Base-by-base conservation (phyloP, 2,329 filamentous ascomycete genomes). In the Sphaerulina vaccinii region DNA sequence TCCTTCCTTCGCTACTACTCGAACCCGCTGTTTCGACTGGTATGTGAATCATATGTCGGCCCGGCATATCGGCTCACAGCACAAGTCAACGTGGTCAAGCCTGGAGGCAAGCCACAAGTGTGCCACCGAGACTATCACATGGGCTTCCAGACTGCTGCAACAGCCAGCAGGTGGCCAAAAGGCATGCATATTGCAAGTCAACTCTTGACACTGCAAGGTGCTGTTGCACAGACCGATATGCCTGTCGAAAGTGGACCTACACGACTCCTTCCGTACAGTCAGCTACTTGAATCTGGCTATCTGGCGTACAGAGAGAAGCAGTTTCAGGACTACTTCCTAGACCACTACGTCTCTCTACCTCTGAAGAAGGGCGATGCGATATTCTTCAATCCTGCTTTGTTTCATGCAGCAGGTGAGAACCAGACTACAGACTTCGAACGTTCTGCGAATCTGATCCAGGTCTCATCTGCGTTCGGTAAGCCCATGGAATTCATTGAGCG, bases 121-220 rank as follows among this genome's bases (percentile, higher is more conserved):
- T 72, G 71, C 6, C 83, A 86, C 61, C 74, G 82, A 1, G 83
- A 86, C 62, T 85, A 85, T 61, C 82, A 85, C 60, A 73, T 86
- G 1, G 83, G 82, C 0, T 85, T 85, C 67, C 80, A 83, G 64
- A 79, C 76, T 0, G 62, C 72, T 2, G 73, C 73, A 5, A 68
- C 68, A 1, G 76, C 73, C 37, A 71, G 72, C 0, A 67, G 62
- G 15, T 81, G 78, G 53, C 82, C 82, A 0, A 73, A 71, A 33
- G 73, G 73, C 0, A 72, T 77, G 64, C 83, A 86, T 37, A 57
- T 75, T 1, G 75, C 80, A 0, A 79, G 74, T 21, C 79, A 81
- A 60, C 76, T 79, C 50, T 66, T 86, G 21, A 85, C 82, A 2
- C 69, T 86, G 10, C 82, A 85, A 62, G 83, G 83, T 0, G 83